These are phyloP conservation scores for Multifurca ochricompacta DNA, from an alignment of 768 basidiomycete genomes.

Conservation along the genomic window DNA sequence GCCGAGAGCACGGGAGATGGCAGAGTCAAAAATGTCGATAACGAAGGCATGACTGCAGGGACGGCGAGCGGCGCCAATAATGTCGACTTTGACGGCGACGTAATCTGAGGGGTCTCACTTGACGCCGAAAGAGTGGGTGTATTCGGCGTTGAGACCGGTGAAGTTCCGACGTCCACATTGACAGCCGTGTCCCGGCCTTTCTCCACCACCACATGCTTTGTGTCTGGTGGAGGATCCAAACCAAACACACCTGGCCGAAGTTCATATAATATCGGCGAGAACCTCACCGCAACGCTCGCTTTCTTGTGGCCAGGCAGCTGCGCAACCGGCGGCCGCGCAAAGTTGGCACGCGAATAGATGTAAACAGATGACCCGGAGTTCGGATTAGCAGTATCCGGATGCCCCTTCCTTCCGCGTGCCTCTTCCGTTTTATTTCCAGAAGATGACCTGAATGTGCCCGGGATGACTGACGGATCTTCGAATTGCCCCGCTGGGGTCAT, in stretches of 20 bases:
- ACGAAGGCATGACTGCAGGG: conserved; percentile 3
- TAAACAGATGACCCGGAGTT: conserved; percentile 64
- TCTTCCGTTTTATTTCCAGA: conserved; percentile 31
- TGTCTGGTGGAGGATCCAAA: conserved; percentile 31
- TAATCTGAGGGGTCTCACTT: conserved; percentile 16
- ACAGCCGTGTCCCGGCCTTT: conserved; percentile 55
- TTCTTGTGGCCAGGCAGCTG: conserved; percentile 96
- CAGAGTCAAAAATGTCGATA: conserved; percentile 10
- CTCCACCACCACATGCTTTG: conserved; percentile 57
- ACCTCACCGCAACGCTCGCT: conserved; percentile 87
- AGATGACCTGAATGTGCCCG: conserved; percentile 30
- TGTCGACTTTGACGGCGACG: conserved; percentile 20
- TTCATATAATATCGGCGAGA: conserved; percentile 90
- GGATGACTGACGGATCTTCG: conserved; percentile 72
- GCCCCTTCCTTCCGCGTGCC: conserved; percentile 48
- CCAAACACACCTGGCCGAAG: conserved; percentile 54
- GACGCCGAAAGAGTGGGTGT: conserved; percentile 12
- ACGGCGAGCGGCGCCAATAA: conserved; percentile 19
- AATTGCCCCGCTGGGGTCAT: conserved; percentile 96
- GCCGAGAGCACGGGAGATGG: conserved; percentile 53
- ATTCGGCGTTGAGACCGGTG: conserved; percentile 11
- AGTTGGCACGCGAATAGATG: conserved; percentile 93
- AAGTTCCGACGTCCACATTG: conserved; percentile 41
- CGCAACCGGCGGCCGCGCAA: conserved; percentile 86
- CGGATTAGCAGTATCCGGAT: conserved; percentile 35